Conservation (phyloP, 2,329 filamentous ascomycete species). For the Epichloe festucae region DNA sequence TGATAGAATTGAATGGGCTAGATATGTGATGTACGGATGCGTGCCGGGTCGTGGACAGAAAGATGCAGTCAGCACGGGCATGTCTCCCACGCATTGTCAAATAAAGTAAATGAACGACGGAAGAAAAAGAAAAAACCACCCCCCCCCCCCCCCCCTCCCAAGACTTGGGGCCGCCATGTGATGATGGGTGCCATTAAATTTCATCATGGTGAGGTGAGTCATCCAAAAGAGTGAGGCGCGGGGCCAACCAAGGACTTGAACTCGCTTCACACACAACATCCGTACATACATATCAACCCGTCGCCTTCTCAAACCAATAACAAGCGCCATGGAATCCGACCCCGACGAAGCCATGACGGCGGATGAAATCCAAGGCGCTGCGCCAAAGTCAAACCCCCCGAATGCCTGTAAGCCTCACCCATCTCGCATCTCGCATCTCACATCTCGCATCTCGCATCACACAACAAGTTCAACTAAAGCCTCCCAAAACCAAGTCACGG, state of each 20-base stretch:
- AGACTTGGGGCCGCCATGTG: no score
- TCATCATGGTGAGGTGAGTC: no score
- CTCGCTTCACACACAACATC: not conserved
- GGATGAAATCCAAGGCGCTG: slow-evolving; percentile 27
- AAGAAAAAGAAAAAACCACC: not conserved
- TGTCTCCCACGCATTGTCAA: no score
- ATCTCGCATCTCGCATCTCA: not conserved
- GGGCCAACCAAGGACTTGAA: not conserved
- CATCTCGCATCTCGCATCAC: not conserved
- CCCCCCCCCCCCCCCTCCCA: no score
- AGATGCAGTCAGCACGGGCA: not conserved
- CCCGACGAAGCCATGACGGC: slow-evolving; percentile 28
- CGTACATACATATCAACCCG: not conserved
- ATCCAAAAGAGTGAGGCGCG: not conserved
- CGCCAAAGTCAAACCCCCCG: slow-evolving; percentile 12
- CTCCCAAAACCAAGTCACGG: slow-evolving; percentile 17
- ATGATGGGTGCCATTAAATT: no score
- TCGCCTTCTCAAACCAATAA: not conserved
- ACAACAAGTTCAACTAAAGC: not conserved
- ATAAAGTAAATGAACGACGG: not conserved
- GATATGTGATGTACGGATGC: slow-evolving; percentile 38
- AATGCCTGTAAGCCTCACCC: slow-evolving; percentile 29
- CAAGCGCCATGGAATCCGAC: slow-evolving; percentile 9
- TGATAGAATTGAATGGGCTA: slow-evolving; percentile 83
- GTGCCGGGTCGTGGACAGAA: not conserved